Evolutionary conservation across 2,329 filamentous ascomycete genomes (phyloP), one percentile per base, ranked within the genome.

Genomic region (Didymosphaeria variabile): DNA sequence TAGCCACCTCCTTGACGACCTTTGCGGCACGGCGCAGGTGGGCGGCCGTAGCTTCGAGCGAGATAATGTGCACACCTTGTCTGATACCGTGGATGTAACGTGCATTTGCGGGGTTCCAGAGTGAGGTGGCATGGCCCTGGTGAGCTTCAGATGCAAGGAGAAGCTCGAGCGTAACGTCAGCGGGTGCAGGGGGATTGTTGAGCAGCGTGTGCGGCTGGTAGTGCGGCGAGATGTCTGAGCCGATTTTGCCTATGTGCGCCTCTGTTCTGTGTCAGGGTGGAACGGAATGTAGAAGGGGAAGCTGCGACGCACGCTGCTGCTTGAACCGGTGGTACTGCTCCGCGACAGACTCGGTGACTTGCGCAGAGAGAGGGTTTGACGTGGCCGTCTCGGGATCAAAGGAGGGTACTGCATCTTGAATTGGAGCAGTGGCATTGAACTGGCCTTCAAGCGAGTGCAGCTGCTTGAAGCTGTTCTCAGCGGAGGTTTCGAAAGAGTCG

Each of bases 21-120:
- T 94, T 91, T n/a, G 93, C 93, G 5, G 95, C 94, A 54, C 95
- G 89, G n/a, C 94, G 89, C 58, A 99, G 86, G 79, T 98, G 90
- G 17, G 93, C 90, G 15, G 93, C 93, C 34, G 92, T 98, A 62
- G 88, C 86, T 77, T 99, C 95, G 3, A 98, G 88, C 10, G 90
- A 91, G 78, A 99, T 97, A 77, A 99, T 93, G 81, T 97, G 94
- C 63, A 97, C 90, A 17, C 91, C 93, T 68, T 95, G 87, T 47
- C 95, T 87, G 63, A 97, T 87, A 70, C 95, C 95, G 77, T 92
- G 94, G 77, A 99, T 98, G 81, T 98, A 98, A 68, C 91, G 88
- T 66, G 93, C 90, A 82, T 98, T 99, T 55, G 88, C 90, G 12
- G 95, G 94, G 80, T 99, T 97, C 95, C 95, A 99, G 53, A 94